These are phyloP conservation scores for Lignosus rhinocerotis DNA, from an alignment of 1,284 basidiomycete species.

Conservation along the genomic window DNA sequence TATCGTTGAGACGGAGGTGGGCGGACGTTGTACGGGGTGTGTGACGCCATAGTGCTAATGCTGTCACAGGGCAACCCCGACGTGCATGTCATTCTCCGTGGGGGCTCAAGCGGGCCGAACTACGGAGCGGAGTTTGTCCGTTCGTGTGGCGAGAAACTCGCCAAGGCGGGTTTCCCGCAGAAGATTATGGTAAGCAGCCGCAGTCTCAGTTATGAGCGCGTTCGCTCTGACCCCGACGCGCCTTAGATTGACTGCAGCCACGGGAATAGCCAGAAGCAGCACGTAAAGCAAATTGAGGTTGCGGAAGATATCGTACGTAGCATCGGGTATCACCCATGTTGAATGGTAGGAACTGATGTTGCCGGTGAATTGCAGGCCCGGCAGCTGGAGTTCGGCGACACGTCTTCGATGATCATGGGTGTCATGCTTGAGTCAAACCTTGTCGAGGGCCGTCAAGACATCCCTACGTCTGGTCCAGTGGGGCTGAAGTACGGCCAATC, in stretches of 20 bases:
- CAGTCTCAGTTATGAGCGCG: conserved; percentile 22
- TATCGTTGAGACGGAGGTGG: conserved; percentile 85
- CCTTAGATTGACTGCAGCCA: conserved; percentile 91
- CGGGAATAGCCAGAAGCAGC: conserved; percentile 90
- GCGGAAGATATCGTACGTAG: conserved; percentile 77
- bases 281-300: conserved; percentile 82
- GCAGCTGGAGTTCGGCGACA: conserved; percentile 73
- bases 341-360: neutral
- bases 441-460: conserved; percentile 86
- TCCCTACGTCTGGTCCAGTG: conserved; percentile 74
- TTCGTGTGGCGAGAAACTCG: conserved; percentile 74
- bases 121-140: conserved; percentile 78
- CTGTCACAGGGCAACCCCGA: conserved; percentile 74
- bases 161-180: conserved; percentile 77
- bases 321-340: neutral
- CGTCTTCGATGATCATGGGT: conserved; percentile 82
- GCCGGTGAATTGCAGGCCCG: conserved; percentile 46
- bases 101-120: conserved; percentile 86
- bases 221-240: neutral
- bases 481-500: conserved; percentile 88
- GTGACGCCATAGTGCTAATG: conserved; percentile 1
- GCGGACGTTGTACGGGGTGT: conserved; percentile 24
- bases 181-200: conserved; percentile 74
- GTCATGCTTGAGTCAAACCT: conserved; percentile 98
- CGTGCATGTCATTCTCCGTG: conserved; percentile 90